A percentile compares a stretch with the other conserved stretches of the same genome.
Conservation (phyloP, 306 rosid genomes). For the Cicer pinnatifidum region DNA sequence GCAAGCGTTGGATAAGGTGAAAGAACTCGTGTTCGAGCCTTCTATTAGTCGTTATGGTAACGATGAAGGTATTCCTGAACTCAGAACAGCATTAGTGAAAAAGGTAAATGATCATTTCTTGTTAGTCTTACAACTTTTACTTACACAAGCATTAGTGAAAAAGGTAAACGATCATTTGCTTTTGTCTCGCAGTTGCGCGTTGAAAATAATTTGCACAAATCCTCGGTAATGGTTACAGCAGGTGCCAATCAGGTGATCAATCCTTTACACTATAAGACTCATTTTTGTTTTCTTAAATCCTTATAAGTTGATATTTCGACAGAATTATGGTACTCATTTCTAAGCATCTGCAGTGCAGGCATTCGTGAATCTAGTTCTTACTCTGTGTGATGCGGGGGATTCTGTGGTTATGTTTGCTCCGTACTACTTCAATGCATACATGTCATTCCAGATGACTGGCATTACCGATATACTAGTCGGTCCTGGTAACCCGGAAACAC, state of each 20-base stretch:
- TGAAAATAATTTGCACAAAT: slow-evolving; percentile 81
- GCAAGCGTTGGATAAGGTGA: slow-evolving; percentile 78
- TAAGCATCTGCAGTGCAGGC: slow-evolving; percentile 68
- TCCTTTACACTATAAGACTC: not conserved
- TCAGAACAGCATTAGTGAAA: slow-evolving; percentile 65
- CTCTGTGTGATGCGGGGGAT: slow-evolving; percentile 93
- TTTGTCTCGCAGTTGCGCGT: slow-evolving; percentile 63
- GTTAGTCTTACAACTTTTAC: not conserved
- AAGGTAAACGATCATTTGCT: slow-evolving; percentile 58
- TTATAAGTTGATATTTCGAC: slow-evolving; percentile 20
- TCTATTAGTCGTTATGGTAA: slow-evolving; percentile 82
- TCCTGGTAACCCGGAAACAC: slow-evolving; percentile 75
- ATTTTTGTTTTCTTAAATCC: not conserved
- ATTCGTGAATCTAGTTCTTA: slow-evolving; percentile 91
- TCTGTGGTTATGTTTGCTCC: slow-evolving; percentile 92
- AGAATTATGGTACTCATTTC: slow-evolving; percentile 28
- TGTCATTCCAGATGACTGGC: slow-evolving; percentile 97
- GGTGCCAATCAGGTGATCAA: slow-evolving; percentile 97
- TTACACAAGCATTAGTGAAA: slow-evolving; percentile 50
- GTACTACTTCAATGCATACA: slow-evolving; percentile 90
- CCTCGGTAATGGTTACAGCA: slow-evolving; percentile 96
- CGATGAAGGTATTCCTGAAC: slow-evolving; percentile 94
- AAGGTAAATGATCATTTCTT: slow-evolving; percentile 61
- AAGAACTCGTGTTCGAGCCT: slow-evolving; percentile 84
- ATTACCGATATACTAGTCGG: slow-evolving; percentile 84